Conservation (phyloP, 164 flowering plant species). For the Kingdonia uniflora region DNA sequence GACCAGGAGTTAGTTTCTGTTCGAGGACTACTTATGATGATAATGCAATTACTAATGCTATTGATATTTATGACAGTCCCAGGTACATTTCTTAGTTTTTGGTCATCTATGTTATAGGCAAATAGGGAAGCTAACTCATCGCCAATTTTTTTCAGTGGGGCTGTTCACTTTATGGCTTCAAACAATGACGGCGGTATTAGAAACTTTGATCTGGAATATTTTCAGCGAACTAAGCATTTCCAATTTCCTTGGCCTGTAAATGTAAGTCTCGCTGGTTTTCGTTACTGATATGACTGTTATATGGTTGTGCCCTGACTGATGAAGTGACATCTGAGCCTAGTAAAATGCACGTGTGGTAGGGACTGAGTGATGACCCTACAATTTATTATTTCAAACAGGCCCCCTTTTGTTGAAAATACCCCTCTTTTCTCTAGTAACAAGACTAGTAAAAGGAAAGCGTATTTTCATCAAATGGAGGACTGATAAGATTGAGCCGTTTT, state of each 20-base stretch:
- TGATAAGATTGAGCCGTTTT: too few species aligned
- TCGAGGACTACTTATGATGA: constrained; percentile 83
- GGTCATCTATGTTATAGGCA: background rate
- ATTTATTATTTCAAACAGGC: too few species aligned
- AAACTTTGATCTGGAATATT: constrained; percentile 43
- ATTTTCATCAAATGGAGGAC: too few species aligned
- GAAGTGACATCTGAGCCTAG: too few species aligned
- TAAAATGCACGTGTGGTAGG: too few species aligned
- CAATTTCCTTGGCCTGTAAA: constrained; percentile 60
- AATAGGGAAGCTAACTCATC: constrained; percentile 4
- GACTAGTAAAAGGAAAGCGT: too few species aligned
- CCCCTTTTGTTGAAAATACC: too few species aligned
- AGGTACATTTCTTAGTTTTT: constrained; percentile 31
- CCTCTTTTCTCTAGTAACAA: too few species aligned
- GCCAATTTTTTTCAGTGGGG: constrained; percentile 44
- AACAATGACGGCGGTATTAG: constrained; percentile 48
- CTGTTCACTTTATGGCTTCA: constrained; percentile 46
- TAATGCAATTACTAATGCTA: constrained; percentile 92
- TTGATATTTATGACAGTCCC: constrained; percentile 62
- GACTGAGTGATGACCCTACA: too few species aligned
- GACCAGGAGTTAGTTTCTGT: constrained; percentile 85
- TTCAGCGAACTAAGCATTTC: constrained; percentile 39
- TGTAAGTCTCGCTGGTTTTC: constrained; percentile 25
- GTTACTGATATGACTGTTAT: too few species aligned
- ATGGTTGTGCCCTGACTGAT: too few species aligned